Evolutionary conservation across 177 flowering plant genomes (phyloP), one percentile per base, ranked within the genome.

Genomic region (Vitis hybrid): DNA sequence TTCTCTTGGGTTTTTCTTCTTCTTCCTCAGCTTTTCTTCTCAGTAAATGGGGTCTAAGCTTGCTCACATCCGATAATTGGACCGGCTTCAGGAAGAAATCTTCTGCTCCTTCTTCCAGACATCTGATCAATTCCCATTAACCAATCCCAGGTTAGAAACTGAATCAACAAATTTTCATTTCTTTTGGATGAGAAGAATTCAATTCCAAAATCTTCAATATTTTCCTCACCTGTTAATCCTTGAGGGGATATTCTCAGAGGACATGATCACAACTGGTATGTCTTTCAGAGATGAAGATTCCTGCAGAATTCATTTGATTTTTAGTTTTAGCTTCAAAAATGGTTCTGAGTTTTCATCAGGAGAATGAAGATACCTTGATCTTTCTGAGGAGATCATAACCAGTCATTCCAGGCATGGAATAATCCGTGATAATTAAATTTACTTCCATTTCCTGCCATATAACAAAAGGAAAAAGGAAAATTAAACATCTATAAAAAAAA

Each of bases 181-280:
- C 11, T 17, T 17, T 24, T 17, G 18, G 20, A 17, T 58, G 10
- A 17, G 18, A 58, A 11, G 30, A 58, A 15, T 8, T 14, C 10
- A 18, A 11, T 60, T 6, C 11, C 13, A 60, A 18, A 24, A 9
- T 11, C 11, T 60, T 18, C 41, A 27, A 18, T 41, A 13, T 21
- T 9, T 11, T 11, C 30, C 66, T 61, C 18, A 87, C 88, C 86
- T 85, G 76, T 64, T 82, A 21, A 91, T 89, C 61, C 93, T 82
- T 11, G 93, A 79, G 46, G 93, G 92, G 10, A 78, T 79, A 70
- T 91, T 87, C 74, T 91, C 93, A 14, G 97, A 88, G 18, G 93
- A 89, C 93, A 91, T 91, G 70, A 91, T 88, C 71, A 91, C 92
- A 63, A 91, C 91, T 20, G 92, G 93, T 15, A 89, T 81, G 74